A percentile compares a stretch with the other conserved stretches of the same genome.
phyloP scores from a whole-genome alignment of 768 basidiomycete species.

The Panellus pusillus region DNA sequence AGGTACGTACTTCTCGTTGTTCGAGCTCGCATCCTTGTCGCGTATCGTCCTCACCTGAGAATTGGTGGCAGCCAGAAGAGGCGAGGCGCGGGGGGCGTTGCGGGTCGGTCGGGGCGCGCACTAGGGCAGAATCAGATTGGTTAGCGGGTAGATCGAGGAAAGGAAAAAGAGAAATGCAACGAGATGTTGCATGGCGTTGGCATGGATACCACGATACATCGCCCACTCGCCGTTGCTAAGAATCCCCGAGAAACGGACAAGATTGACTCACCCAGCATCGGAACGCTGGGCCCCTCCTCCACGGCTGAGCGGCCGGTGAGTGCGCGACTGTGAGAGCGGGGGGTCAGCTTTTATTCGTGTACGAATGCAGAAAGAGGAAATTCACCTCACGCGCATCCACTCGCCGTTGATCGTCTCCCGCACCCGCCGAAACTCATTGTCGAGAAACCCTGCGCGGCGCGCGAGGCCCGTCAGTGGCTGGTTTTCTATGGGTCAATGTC shows the following conservation, averaged over 20 bases:
- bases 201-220: too few relatives aligned
- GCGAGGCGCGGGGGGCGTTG: conserved; percentile 13
- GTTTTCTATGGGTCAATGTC: conserved; percentile 16
- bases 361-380: conserved; percentile 1
- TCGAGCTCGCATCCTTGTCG: too few relatives aligned
- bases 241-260: too few relatives aligned
- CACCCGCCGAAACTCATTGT: conserved; percentile 44
- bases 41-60: neutral
- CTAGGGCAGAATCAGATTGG: neutral
- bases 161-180: too few relatives aligned
- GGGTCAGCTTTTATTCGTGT: conserved; percentile 28
- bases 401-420: conserved; percentile 43
- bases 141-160: too few relatives aligned
- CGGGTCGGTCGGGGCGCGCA: conserved; percentile 19
- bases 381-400: conserved; percentile 31
- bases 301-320: too few relatives aligned
- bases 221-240: too few relatives aligned
- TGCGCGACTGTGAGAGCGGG: neutral
- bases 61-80: conserved; percentile 4
- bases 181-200: too few relatives aligned
- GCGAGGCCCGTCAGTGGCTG: conserved; percentile 26
- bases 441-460: conserved; percentile 34
- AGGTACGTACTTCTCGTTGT: too few relatives aligned
- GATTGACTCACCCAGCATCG: too few relatives aligned
- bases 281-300: too few relatives aligned